Conservation (phyloP, 805 yeast species). For the Starmerella vaccinii region DNA sequence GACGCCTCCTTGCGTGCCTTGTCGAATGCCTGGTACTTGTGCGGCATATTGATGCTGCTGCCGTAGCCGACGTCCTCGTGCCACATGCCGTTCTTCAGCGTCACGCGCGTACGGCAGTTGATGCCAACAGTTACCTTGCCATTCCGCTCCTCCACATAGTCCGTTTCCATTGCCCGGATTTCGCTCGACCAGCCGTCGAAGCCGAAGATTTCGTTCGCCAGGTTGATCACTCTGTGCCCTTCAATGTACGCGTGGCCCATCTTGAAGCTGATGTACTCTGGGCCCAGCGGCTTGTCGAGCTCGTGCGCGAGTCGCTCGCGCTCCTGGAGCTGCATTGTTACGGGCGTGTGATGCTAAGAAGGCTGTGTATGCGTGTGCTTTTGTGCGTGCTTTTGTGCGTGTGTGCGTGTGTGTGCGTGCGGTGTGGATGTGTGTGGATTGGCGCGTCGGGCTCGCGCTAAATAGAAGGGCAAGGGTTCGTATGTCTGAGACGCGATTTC, state of each 20-base stretch:
- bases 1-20: slow-evolving; percentile 73
- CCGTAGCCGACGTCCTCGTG: slow-evolving; percentile 67
- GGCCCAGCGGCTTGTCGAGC: slow-evolving; percentile 28
- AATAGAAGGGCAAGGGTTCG: neutral
- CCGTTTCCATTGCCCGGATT: slow-evolving; percentile 46
- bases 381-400: too few relatives aligned
- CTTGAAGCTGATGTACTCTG: slow-evolving; percentile 34
- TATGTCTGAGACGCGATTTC: neutral
- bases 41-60: slow-evolving; percentile 40
- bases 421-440: neutral
- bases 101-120: slow-evolving; percentile 45
- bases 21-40: slow-evolving; percentile 48
- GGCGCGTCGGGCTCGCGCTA: too few relatives aligned
- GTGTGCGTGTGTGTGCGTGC: neutral
- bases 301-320: slow-evolving; percentile 13
- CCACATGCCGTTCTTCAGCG: slow-evolving; percentile 61
- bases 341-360: neutral
- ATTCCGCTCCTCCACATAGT: slow-evolving; percentile 34
- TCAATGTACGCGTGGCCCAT: slow-evolving; percentile 50
- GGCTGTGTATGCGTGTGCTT: neutral
- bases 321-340: neutral
- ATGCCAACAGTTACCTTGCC: slow-evolving; percentile 25
- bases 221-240: slow-evolving; percentile 60
- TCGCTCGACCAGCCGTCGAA: slow-evolving; percentile 72
- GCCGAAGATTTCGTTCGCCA: slow-evolving; percentile 70